Percentiles rank a stretch among this genome's conserved stretches.
These are phyloP conservation scores for Cladosporium austrohemisphaericum DNA, from an alignment of 2,329 filamentous ascomycete genomes.

Conservation along the genomic window DNA sequence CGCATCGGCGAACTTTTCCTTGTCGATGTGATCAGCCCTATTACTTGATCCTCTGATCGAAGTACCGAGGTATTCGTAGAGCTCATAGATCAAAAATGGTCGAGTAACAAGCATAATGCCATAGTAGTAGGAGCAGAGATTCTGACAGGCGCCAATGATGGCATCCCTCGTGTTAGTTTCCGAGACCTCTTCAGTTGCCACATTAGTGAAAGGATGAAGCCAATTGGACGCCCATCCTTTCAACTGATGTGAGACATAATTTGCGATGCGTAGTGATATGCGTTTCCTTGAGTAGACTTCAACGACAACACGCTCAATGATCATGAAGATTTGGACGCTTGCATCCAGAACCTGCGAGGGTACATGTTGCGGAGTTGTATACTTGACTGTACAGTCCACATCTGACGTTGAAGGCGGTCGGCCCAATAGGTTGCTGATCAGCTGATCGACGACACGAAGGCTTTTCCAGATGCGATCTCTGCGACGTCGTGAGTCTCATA, in stretches of 20 bases:
- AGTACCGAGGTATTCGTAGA: conserved; percentile 38
- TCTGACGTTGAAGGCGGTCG: conserved; percentile 53
- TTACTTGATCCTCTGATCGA: conserved; percentile 17
- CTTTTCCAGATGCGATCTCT: conserved; percentile 53
- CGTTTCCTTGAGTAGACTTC: conserved; percentile 44
- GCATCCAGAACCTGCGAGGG: conserved; percentile 31
- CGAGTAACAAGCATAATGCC: conserved; percentile 52
- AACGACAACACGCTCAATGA: conserved; percentile 46
- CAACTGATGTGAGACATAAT: conserved; percentile 39
- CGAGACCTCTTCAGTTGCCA: not conserved
- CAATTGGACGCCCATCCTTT: conserved; percentile 40
- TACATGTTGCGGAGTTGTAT: conserved; percentile 19
- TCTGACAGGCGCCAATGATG: conserved; percentile 47
- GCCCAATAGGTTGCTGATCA: conserved; percentile 50
- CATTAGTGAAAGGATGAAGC: conserved; percentile 30
- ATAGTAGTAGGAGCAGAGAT: conserved; percentile 52
- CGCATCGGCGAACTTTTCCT: conserved; percentile 28
- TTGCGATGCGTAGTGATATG: conserved; percentile 39
- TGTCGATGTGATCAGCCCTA: conserved; percentile 21
- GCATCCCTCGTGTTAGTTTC: conserved; percentile 26
- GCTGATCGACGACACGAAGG: conserved; percentile 49
- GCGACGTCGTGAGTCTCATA: not conserved
- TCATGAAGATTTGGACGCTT: conserved; percentile 45
- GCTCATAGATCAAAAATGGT: conserved; percentile 52
- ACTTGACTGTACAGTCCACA: conserved; percentile 45